Percentiles rank a stretch among this genome's conserved stretches.
Conservation (phyloP, 495 filamentous ascomycete species). For the Podospora comata region DNA sequence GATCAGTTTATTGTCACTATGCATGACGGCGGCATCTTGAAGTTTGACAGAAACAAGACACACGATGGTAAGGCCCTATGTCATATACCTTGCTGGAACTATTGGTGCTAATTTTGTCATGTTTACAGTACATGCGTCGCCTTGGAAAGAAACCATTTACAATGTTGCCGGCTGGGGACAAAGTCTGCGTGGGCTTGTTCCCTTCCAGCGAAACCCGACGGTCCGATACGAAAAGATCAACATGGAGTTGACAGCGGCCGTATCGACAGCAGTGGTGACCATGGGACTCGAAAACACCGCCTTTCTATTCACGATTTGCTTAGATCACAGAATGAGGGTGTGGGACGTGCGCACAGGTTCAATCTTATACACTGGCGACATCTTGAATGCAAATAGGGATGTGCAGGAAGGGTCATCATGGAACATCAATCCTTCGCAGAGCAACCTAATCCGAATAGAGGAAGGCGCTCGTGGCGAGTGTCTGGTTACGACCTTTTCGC, state of each 20-base stretch:
- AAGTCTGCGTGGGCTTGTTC: constrained; percentile 66
- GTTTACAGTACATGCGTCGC: constrained; percentile 40
- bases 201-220: constrained; percentile 63
- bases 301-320: constrained; percentile 76
- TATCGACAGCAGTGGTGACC: constrained; percentile 54
- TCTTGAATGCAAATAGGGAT: constrained; percentile 52
- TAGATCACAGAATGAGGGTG: constrained; percentile 81
- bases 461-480: constrained; percentile 63
- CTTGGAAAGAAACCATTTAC: constrained; percentile 76
- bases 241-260: constrained; percentile 62
- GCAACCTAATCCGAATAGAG: constrained; percentile 69
- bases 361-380: constrained; percentile 67
- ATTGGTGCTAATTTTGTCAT: constrained; percentile 7
- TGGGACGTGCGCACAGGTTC: constrained; percentile 79
- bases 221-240: constrained; percentile 62
- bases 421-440: constrained; percentile 71
- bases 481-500: constrained; percentile 79
- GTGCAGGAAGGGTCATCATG: constrained; percentile 60
- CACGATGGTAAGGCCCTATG: constrained; percentile 58
- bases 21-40: constrained; percentile 76
- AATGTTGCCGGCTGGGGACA: constrained; percentile 75
- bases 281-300: constrained; percentile 41
- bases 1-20: constrained; percentile 75
- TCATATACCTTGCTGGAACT: background rate
- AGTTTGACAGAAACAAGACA: constrained; percentile 61